phyloP scores from a whole-genome alignment of 2,329 filamentous ascomycete species.

The Monosporascus cannonballus region DNA sequence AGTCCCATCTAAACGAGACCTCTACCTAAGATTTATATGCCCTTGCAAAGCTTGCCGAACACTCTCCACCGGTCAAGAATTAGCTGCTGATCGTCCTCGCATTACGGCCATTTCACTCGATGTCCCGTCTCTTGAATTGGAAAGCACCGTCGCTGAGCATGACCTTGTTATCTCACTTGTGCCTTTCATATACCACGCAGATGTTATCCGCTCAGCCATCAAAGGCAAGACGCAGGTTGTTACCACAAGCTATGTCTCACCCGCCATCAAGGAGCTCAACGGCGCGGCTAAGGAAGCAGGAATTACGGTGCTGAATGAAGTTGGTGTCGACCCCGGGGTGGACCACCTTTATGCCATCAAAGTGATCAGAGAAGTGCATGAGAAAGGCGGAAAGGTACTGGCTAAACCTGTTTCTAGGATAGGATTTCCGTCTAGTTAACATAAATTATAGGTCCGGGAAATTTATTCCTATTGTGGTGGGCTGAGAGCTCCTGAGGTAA shows the following conservation, averaged over 20 bases:
- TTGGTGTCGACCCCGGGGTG: constrained; percentile 54
- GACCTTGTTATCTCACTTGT: constrained; percentile 20
- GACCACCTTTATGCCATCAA: constrained; percentile 59
- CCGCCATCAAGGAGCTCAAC: constrained; percentile 62
- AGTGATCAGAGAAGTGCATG: constrained; percentile 61
- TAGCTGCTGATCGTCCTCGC: neutral
- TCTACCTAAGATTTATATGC: too few relatives aligned
- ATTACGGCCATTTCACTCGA: neutral
- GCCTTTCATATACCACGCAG: constrained; percentile 17
- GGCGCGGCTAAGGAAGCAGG: constrained; percentile 56
- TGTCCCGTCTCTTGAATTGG: constrained; percentile 6
- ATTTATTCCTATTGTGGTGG: constrained; percentile 65
- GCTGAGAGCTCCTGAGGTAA: constrained; percentile 43
- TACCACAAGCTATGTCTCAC: constrained; percentile 67
- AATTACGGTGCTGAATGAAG: constrained; percentile 70
- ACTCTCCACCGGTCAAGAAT: neutral
- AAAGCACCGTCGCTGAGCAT: constrained; percentile 7
- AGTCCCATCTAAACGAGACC: too few relatives aligned
- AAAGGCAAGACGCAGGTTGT: constrained; percentile 65
- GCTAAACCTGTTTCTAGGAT: too few relatives aligned
- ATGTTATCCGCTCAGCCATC: constrained; percentile 63
- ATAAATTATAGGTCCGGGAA: constrained; percentile 36
- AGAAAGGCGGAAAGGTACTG: constrained; percentile 53
- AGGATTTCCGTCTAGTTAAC: too few relatives aligned
- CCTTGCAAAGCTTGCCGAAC: neutral